phyloP scores from a whole-genome alignment of 352 stramenopile species.

The Thalassiosira hispida region DNA sequence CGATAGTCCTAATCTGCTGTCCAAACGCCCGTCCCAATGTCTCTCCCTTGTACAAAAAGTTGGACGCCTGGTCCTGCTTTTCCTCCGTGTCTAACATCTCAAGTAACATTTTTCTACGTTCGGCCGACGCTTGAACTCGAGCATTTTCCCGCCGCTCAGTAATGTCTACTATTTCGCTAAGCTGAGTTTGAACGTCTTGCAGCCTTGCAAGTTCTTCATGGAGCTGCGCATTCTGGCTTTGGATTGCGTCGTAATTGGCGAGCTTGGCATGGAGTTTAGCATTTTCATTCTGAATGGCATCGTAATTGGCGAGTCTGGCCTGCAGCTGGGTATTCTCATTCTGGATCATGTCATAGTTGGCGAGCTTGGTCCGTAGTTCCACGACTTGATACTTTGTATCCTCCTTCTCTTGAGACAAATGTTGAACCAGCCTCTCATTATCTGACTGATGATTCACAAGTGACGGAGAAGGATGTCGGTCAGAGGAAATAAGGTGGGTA shows the following conservation, averaged over 20 bases:
- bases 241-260: conserved; percentile 14
- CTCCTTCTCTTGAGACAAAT: not conserved
- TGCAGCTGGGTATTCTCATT: conserved; percentile 10
- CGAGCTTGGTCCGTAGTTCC: conserved; percentile 1
- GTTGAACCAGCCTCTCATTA: not conserved
- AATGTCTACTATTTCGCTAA: no score
- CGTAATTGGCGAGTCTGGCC: conserved; percentile 14
- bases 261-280: conserved; percentile 19
- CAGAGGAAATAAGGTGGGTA: no score
- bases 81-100: not conserved
- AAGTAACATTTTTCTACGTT: conserved; percentile 5
- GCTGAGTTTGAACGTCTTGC: not conserved
- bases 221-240: conserved; percentile 21
- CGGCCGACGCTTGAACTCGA: no score
- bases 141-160: no score
- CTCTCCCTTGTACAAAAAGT: not conserved
- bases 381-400: not conserved
- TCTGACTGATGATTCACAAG: conserved; percentile 2
- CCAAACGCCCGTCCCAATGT: not conserved
- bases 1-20: conserved; percentile 3
- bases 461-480: not conserved
- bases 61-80: not conserved
- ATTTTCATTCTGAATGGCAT: conserved; percentile 24
- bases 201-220: conserved; percentile 11
- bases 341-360: conserved; percentile 17